phyloP scores from a whole-genome alignment of 2,329 filamentous ascomycete species.

The Fusarium odoratissimum region DNA sequence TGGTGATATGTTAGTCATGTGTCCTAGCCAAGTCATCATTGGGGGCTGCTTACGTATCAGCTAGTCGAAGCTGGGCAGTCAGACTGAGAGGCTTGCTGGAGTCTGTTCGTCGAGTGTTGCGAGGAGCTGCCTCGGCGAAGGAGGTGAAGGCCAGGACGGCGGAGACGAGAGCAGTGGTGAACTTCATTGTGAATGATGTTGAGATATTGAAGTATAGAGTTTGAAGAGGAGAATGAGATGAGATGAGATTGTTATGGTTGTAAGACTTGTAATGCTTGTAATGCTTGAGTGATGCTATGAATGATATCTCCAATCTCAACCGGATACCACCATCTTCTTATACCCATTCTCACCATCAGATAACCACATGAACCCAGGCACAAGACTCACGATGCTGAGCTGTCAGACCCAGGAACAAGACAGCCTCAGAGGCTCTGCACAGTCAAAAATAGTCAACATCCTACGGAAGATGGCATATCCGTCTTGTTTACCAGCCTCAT shows the following conservation, averaged over 20 bases:
- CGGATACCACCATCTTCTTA: slow-evolving; percentile 39
- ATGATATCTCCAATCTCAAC: slow-evolving; percentile 29
- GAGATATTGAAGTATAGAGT: not conserved
- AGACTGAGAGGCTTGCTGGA: slow-evolving; percentile 44
- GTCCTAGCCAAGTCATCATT: not conserved
- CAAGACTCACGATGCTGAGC: slow-evolving; percentile 8
- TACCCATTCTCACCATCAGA: slow-evolving; percentile 22
- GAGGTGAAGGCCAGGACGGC: slow-evolving; percentile 56
- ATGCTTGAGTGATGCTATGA: slow-evolving; percentile 29
- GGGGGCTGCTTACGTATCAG: slow-evolving; percentile 50
- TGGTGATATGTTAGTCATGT: slow-evolving; percentile 38
- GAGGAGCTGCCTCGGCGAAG: slow-evolving; percentile 45
- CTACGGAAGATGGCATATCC: slow-evolving; percentile 30
- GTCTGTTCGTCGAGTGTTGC: slow-evolving; percentile 25
- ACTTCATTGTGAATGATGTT: slow-evolving; percentile 50
- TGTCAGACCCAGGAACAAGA: slow-evolving; percentile 15
- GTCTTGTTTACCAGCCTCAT: slow-evolving; percentile 25
- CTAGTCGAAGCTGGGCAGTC: slow-evolving; percentile 54
- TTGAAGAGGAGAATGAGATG: not conserved
- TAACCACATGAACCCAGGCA: slow-evolving; percentile 4
- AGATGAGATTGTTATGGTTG: not conserved
- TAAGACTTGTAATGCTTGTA: not conserved
- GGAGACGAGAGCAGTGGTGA: slow-evolving; percentile 48
- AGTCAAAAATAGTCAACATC: slow-evolving; percentile 22
- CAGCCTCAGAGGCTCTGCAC: slow-evolving; percentile 9